These are phyloP conservation scores for Fusarium protoensiforme DNA, from an alignment of 2,329 filamentous ascomycete species.

Conservation along the genomic window DNA sequence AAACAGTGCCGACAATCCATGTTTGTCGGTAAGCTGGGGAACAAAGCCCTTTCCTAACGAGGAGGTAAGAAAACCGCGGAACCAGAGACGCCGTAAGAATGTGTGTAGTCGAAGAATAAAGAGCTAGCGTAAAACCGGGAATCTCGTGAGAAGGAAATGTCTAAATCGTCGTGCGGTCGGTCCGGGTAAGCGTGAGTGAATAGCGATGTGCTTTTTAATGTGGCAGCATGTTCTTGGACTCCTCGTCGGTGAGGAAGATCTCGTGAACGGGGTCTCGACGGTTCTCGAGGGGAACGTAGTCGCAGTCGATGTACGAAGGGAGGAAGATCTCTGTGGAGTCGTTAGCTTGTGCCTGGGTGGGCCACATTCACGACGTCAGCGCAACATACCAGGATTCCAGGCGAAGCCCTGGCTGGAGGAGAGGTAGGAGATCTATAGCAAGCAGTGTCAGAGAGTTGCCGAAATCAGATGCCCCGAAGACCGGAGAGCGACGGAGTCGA, in stretches of 20 bases:
- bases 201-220: constrained; percentile 55
- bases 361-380: not conserved
- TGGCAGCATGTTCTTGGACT: constrained; percentile 75
- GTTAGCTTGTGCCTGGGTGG: constrained; percentile 8
- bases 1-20: constrained; percentile 28
- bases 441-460: constrained; percentile 32
- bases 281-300: constrained; percentile 80
- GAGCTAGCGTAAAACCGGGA: constrained; percentile 29
- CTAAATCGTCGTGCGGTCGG: constrained; percentile 37
- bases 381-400: constrained; percentile 77
- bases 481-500: not conserved
- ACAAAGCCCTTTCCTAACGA: constrained; percentile 21
- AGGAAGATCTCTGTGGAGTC: constrained; percentile 77
- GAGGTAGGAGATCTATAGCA: constrained; percentile 77
- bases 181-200: constrained; percentile 29
- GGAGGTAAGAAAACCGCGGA: constrained; percentile 15
- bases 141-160: constrained; percentile 44
- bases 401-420: constrained; percentile 83
- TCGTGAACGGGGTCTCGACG: constrained; percentile 82
- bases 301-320: constrained; percentile 79
- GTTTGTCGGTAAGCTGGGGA: constrained; percentile 14
- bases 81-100: constrained; percentile 34
- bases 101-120: constrained; percentile 17
- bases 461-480: not conserved
- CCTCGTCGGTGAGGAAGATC: constrained; percentile 81